Conservation (phyloP, 352 stramenopile genomes). For the Pythium myriotylum region DNA sequence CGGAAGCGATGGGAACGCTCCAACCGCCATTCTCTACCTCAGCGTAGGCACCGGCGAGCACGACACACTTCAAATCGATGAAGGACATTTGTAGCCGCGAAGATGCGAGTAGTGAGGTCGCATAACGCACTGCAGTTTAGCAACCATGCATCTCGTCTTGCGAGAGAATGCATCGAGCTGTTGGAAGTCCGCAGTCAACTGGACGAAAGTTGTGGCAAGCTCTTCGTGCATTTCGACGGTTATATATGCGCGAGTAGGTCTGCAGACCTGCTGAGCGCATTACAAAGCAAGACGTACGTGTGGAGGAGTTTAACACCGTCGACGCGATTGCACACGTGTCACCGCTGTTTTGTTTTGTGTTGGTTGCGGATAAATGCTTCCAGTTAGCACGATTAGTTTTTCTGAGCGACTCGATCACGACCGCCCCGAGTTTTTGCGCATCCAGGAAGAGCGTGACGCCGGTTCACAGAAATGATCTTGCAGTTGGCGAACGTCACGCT, state of each 20-base stretch:
- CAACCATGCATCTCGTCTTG: no score
- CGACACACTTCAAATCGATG: no score
- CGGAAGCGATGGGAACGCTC: no score
- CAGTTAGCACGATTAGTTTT: not conserved
- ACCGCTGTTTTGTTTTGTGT: not conserved
- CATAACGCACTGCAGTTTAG: no score
- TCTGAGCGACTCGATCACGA: constrained; percentile 3
- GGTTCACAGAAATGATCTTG: not conserved
- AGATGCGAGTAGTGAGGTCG: no score
- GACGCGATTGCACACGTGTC: constrained; percentile 3
- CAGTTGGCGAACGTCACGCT: not conserved
- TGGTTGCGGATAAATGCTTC: not conserved
- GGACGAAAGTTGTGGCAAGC: no score
- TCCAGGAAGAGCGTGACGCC: constrained; percentile 1
- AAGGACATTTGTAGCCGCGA: no score
- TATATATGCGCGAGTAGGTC: not conserved
- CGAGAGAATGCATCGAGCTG: no score
- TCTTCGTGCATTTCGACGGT: not conserved
- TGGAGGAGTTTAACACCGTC: constrained; percentile 3
- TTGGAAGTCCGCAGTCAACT: no score
- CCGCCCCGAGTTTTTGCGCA: not conserved
- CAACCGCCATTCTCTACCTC: no score
- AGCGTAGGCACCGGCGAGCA: no score
- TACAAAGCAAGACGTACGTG: not conserved
- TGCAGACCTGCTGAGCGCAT: not conserved